Evolutionary conservation across 2,329 filamentous ascomycete species (phyloP).

Genomic region (Penicillium verrucosum): DNA sequence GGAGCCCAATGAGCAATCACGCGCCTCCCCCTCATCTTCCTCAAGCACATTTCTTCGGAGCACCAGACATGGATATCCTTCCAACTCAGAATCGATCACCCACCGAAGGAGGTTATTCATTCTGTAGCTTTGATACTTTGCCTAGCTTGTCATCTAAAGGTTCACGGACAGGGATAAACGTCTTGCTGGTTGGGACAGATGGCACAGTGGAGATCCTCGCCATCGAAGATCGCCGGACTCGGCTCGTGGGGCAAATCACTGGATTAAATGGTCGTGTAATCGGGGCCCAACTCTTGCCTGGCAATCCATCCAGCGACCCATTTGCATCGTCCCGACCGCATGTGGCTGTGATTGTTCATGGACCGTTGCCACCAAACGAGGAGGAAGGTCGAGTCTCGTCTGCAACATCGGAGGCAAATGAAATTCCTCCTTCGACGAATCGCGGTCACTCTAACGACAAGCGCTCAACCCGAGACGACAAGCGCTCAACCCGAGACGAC

Average conservation of each 20-base stretch:
- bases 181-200: constrained; percentile 75
- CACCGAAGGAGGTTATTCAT: constrained; percentile 62
- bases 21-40: constrained; percentile 67
- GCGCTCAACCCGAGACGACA: constrained; percentile 29
- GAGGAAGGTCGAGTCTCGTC: constrained; percentile 35
- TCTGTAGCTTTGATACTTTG: constrained; percentile 76
- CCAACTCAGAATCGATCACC: constrained; percentile 23
- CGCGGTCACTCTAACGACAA: constrained; percentile 21
- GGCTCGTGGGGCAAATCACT: constrained; percentile 66
- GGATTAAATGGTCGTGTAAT: constrained; percentile 76
- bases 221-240: constrained; percentile 68
- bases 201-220: constrained; percentile 73
- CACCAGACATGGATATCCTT: constrained; percentile 67
- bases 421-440: constrained; percentile 29
- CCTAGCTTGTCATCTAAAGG: constrained; percentile 45
- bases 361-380: constrained; percentile 59
- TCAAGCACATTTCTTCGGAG: constrained; percentile 73
- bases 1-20: constrained; percentile 34
- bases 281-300: constrained; percentile 77
- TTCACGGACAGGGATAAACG: constrained; percentile 51
- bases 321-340: constrained; percentile 63
- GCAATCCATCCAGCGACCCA: constrained; percentile 55
- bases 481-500: constrained; percentile 28
- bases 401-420: constrained; percentile 35
- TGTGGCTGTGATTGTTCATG: constrained; percentile 76